A percentile compares a stretch with the other conserved stretches of the same genome.
phyloP scores from a whole-genome alignment of 2,329 filamentous ascomycete species.

The Aspergillus vadensis region DNA sequence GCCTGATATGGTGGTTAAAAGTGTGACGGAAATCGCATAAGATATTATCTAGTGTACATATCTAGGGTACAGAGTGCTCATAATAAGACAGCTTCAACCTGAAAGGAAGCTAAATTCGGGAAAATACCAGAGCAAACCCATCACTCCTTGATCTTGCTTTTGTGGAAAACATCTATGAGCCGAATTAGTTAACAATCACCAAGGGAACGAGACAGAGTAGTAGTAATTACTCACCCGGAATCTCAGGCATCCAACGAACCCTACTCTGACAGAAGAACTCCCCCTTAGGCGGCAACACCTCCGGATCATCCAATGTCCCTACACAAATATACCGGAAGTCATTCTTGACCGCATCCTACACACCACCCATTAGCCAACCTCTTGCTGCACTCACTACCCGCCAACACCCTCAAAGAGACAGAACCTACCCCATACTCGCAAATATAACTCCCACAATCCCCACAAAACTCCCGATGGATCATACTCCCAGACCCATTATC shows the following conservation, averaged over 20 bases:
- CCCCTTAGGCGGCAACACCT: constrained; percentile 54
- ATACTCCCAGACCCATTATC: constrained; percentile 54
- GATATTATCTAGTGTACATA: background rate
- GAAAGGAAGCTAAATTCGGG: background rate
- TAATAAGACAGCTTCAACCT: too few relatives aligned
- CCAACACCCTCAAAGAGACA: too few relatives aligned
- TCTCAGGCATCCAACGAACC: constrained; percentile 55
- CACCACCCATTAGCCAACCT: background rate
- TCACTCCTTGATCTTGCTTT: constrained; percentile 49
- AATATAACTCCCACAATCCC: constrained; percentile 54
- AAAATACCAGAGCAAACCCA: background rate
- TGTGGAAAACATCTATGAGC: constrained; percentile 48
- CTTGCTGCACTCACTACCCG: too few relatives aligned
- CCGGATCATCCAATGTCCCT: constrained; percentile 54
- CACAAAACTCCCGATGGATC: constrained; percentile 57
- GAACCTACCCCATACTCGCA: constrained; percentile 54
- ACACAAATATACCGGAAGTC: constrained; percentile 49
- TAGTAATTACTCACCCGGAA: constrained; percentile 42
- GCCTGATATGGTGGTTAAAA: constrained; percentile 33
- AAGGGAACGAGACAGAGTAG: background rate
- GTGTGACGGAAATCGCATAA: constrained; percentile 11
- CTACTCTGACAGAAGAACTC: constrained; percentile 57
- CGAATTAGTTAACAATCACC: constrained; percentile 8
- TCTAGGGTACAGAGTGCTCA: background rate
- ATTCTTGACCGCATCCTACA: constrained; percentile 34